A percentile compares a stretch with the other conserved stretches of the same genome.
These are phyloP conservation scores for Hibiscus tridactylites DNA, from an alignment of 345 rosid genomes.

Conservation along the genomic window DNA sequence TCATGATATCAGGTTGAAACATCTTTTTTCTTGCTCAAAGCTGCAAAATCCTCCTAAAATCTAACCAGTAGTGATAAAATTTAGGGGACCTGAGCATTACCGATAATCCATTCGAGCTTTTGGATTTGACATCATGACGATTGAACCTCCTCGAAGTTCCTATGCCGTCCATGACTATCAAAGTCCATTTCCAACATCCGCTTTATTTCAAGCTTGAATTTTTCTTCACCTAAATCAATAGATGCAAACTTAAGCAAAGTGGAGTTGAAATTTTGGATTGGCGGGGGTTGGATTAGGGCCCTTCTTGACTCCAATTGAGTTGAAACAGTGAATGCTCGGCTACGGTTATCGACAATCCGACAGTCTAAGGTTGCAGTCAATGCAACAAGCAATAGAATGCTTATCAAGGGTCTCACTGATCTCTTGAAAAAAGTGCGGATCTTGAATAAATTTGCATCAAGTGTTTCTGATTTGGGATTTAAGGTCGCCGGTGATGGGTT, in stretches of 20 bases:
- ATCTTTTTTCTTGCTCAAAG: slow-evolving; percentile 49
- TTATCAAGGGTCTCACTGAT: slow-evolving; percentile 44
- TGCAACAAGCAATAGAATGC: slow-evolving; percentile 45
- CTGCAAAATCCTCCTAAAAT: slow-evolving; percentile 53
- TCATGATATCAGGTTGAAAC: slow-evolving; percentile 51
- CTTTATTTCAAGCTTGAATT: slow-evolving; percentile 50
- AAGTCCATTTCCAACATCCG: slow-evolving; percentile 34
- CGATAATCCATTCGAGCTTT: background rate
- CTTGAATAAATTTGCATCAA: background rate
- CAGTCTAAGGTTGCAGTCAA: slow-evolving; percentile 48
- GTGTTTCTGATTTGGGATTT: too few relatives aligned
- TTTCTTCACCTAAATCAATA: slow-evolving; percentile 47
- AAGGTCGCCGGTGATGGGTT: too few relatives aligned
- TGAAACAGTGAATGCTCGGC: slow-evolving; percentile 18
- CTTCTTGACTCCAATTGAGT: slow-evolving; percentile 25
- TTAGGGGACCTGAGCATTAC: slow-evolving; percentile 45
- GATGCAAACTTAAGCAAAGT: slow-evolving; percentile 66
- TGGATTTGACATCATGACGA: too few relatives aligned
- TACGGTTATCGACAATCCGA: slow-evolving; percentile 36
- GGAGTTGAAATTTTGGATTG: slow-evolving; percentile 39
- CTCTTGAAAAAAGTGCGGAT: slow-evolving; percentile 12
- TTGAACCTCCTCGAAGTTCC: slow-evolving; percentile 39
- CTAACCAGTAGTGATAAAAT: slow-evolving; percentile 61
- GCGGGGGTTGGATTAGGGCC: slow-evolving; percentile 12
- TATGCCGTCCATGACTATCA: slow-evolving; percentile 35